Conservation (phyloP, 176 grass and related monocot genomes). For the Oryza longistaminata region DNA sequence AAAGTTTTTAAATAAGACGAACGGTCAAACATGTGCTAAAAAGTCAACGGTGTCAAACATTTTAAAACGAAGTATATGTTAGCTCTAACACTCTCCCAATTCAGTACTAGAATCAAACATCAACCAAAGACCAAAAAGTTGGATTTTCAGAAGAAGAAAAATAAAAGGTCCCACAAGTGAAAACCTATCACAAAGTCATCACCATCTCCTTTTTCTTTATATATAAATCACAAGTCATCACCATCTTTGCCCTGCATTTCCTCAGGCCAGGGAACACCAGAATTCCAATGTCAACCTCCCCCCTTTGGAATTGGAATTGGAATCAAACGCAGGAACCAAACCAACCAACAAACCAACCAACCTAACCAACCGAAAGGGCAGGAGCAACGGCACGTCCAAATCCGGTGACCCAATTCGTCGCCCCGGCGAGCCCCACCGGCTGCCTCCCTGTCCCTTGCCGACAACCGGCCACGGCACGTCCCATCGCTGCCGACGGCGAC, state of each 20-base stretch:
- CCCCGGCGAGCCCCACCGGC: constrained; percentile 41
- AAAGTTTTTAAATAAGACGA: no score
- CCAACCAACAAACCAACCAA: neutral
- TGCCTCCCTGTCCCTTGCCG: constrained; percentile 61
- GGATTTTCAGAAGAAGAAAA: no score
- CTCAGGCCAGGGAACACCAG: constrained; percentile 38
- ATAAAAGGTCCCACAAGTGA: constrained; percentile 12
- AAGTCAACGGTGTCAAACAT: no score
- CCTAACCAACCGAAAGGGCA: constrained; percentile 44
- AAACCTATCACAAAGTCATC: neutral
- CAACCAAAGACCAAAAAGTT: no score
- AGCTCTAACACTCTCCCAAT: no score
- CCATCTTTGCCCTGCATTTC: neutral
- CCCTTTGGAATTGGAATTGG: neutral
- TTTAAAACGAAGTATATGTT: no score
- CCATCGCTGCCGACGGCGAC: constrained; percentile 46
- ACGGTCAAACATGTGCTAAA: no score
- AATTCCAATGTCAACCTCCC: constrained; percentile 10
- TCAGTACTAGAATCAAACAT: no score
- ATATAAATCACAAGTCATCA: neutral
- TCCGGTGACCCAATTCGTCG: neutral
- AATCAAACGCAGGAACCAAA: neutral
- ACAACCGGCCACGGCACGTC: constrained; percentile 40
- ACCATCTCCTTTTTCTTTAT: neutral
- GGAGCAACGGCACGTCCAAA: neutral